These are phyloP conservation scores for Solanum lycopersicoides DNA, from an alignment of 257 asterid species.

Conservation along the genomic window DNA sequence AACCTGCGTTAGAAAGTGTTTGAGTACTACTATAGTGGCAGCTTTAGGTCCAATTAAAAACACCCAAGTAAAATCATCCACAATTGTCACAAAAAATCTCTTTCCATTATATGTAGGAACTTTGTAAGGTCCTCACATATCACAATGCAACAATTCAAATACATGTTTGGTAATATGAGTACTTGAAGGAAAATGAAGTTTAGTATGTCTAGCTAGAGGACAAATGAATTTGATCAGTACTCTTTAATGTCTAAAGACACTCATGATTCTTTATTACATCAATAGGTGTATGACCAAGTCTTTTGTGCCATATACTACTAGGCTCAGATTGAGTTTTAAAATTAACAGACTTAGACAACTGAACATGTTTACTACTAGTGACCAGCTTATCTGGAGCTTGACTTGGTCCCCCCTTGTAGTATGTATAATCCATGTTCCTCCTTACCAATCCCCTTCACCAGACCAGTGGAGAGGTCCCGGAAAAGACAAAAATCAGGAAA, in stretches of 20 bases:
- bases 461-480: background rate
- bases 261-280: background rate
- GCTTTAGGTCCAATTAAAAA: too few species aligned
- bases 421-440: background rate
- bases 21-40: too few species aligned
- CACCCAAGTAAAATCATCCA: too few species aligned
- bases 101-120: background rate
- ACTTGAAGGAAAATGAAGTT: too few species aligned
- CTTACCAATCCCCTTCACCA: background rate
- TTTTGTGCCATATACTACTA: background rate
- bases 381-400: background rate
- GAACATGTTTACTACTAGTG: background rate
- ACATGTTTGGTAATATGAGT: too few species aligned
- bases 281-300: background rate
- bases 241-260: too few species aligned
- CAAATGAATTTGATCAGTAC: background rate
- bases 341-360: too few species aligned
- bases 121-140: background rate
- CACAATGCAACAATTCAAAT: too few species aligned
- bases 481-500: background rate
- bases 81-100: too few species aligned
- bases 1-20: too few species aligned
- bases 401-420: background rate
- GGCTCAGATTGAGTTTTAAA: background rate
- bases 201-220: too few species aligned